phyloP scores from a whole-genome alignment of 331 rosid species.

The Acacia pycnantha region DNA sequence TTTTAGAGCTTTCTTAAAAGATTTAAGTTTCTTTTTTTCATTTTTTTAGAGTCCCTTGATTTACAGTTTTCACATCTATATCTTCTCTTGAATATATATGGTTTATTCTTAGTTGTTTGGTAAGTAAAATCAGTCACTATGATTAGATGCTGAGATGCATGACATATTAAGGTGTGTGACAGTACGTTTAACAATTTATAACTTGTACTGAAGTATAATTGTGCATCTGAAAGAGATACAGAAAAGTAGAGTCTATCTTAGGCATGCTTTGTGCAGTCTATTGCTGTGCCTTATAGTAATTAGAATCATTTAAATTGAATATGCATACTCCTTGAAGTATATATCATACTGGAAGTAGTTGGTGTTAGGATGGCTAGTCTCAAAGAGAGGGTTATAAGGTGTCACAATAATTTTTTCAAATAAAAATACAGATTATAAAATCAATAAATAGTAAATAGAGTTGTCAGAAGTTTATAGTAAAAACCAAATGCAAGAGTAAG shows the following conservation, averaged over 20 bases:
- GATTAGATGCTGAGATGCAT: background rate
- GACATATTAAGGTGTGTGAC: background rate
- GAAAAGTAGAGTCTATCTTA: background rate
- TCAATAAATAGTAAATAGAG: background rate
- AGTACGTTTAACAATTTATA: too few relatives aligned
- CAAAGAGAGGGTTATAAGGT: background rate
- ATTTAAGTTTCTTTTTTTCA: too few relatives aligned
- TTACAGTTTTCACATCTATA: background rate
- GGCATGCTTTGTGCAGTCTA: background rate
- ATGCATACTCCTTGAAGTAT: constrained; percentile 1
- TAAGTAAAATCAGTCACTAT: background rate
- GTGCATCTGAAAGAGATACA: too few relatives aligned
- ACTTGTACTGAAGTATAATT: too few relatives aligned
- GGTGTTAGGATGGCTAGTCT: background rate
- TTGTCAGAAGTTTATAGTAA: background rate
- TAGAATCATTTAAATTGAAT: background rate
- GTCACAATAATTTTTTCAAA: background rate
- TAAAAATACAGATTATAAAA: background rate
- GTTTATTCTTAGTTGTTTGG: background rate
- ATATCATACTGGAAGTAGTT: background rate
- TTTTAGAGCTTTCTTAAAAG: background rate
- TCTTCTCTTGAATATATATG: background rate
- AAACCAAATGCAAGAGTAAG: background rate
- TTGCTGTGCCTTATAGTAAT: background rate
- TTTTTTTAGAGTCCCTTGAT: background rate